Evolutionary conservation across 139 green algal species (phyloP).

Genomic region (Chlamydomonas applanata): DNA sequence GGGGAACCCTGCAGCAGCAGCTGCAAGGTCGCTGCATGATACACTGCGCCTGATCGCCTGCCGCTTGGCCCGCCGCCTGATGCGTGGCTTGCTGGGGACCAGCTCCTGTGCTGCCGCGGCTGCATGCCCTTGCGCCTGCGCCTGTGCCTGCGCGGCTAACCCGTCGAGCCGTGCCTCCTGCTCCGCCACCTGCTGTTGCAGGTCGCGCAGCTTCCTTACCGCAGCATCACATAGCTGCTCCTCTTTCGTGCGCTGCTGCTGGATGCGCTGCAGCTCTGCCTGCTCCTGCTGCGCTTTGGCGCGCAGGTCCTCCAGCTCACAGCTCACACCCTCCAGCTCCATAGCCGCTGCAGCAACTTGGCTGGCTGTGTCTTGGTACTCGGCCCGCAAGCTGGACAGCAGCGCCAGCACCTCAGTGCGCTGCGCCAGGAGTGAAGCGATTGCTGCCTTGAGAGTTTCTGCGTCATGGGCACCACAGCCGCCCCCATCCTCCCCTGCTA

Average conservation of each 20-base stretch:
- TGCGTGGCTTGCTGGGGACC: neutral
- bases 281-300: neutral
- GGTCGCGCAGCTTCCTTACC: neutral
- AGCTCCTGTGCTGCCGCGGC: neutral
- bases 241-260: no score
- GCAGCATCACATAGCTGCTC: neutral
- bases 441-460: no score
- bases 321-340: no score
- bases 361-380: neutral
- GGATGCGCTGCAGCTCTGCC: neutral
- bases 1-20: neutral
- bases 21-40: neutral
- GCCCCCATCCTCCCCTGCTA: no score
- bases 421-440: no score
- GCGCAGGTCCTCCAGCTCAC: slow-evolving; percentile 7
- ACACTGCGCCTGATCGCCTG: slow-evolving; percentile 9
- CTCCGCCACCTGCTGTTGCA: neutral
- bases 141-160: neutral
- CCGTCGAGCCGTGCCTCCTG: neutral
- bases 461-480: no score
- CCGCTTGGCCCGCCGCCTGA: slow-evolving; percentile 2
- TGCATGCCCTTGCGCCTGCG: neutral
- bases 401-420: no score
- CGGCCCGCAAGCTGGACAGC: neutral
- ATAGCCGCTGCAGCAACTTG: neutral